Evolutionary conservation across 805 yeast species (phyloP).

Genomic region (Priceomyces carsonii): DNA sequence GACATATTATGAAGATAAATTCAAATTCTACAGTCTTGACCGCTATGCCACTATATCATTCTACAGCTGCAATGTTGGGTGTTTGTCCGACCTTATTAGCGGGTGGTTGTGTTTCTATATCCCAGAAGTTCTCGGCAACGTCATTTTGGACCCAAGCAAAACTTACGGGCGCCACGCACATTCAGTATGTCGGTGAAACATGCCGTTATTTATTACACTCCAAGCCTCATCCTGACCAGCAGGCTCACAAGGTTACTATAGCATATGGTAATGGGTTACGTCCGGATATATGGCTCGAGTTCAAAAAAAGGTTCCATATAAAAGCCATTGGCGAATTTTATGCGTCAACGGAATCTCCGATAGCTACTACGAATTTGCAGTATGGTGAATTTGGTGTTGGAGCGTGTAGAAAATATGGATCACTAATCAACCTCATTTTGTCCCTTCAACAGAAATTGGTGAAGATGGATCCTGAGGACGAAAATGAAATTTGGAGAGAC

Average conservation of each 20-base stretch:
- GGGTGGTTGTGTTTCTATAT: constrained; percentile 78
- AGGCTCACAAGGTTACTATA: constrained; percentile 55
- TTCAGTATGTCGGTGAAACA: constrained; percentile 94
- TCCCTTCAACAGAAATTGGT: constrained; percentile 60
- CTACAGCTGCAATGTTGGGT: constrained; percentile 89
- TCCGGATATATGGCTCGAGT: constrained; percentile 81
- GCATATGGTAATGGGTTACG: constrained; percentile 94
- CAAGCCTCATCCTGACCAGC: constrained; percentile 65
- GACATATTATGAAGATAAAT: constrained; percentile 63
- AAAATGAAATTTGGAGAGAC: constrained; percentile 68
- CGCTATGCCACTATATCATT: constrained; percentile 94
- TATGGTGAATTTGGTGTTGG: constrained; percentile 80
- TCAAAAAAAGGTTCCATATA: constrained; percentile 76
- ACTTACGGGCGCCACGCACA: constrained; percentile 68
- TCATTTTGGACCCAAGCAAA: constrained; percentile 90
- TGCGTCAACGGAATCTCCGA: constrained; percentile 91
- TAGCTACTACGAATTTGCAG: constrained; percentile 82
- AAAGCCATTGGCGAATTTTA: constrained; percentile 84
- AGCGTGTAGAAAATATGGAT: constrained; percentile 81
- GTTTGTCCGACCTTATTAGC: constrained; percentile 61
- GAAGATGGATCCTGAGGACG: constrained; percentile 80
- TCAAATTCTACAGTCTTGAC: constrained; percentile 65
- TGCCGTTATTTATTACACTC: constrained; percentile 80
- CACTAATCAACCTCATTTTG: constrained; percentile 51
- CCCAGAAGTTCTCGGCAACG: constrained; percentile 79